A percentile compares a stretch with the other conserved stretches of the same genome.
phyloP scores from a whole-genome alignment of 306 rosid genomes.

The Cicer yamashitae region DNA sequence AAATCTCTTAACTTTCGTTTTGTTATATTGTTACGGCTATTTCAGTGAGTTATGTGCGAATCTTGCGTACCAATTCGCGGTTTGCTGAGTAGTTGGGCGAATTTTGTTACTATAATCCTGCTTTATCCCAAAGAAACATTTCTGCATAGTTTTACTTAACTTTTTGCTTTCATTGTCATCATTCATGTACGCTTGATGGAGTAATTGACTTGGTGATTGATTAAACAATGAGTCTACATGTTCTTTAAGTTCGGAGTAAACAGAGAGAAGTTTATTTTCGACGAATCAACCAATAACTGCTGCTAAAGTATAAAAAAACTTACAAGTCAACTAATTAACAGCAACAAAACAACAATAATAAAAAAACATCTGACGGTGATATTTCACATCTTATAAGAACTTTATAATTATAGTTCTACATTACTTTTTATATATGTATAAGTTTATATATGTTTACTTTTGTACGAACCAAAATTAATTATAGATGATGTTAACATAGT shows the following conservation, averaged over 20 bases:
- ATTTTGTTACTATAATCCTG: too few relatives aligned
- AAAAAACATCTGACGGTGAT: neutral
- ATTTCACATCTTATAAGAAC: neutral
- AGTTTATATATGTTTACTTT: neutral
- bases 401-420: neutral
- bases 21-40: too few relatives aligned
- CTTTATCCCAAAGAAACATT: too few relatives aligned
- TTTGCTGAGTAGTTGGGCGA: too few relatives aligned
- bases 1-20: constrained; percentile 29
- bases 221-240: neutral
- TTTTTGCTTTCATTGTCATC: neutral
- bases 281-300: neutral
- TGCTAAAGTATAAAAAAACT: neutral
- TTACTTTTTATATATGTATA: neutral
- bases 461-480: neutral
- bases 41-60: too few relatives aligned
- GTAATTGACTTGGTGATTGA: neutral
- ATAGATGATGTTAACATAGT: too few relatives aligned
- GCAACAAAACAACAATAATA: neutral
- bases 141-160: neutral
- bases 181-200: neutral
- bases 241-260: too few relatives aligned
- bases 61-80: too few relatives aligned
- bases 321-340: neutral
- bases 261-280: too few relatives aligned